A percentile compares a stretch with the other conserved stretches of the same genome.
These are phyloP conservation scores for Chaetomium cochliodes DNA, from an alignment of 495 filamentous ascomycete species.

Conservation along the genomic window DNA sequence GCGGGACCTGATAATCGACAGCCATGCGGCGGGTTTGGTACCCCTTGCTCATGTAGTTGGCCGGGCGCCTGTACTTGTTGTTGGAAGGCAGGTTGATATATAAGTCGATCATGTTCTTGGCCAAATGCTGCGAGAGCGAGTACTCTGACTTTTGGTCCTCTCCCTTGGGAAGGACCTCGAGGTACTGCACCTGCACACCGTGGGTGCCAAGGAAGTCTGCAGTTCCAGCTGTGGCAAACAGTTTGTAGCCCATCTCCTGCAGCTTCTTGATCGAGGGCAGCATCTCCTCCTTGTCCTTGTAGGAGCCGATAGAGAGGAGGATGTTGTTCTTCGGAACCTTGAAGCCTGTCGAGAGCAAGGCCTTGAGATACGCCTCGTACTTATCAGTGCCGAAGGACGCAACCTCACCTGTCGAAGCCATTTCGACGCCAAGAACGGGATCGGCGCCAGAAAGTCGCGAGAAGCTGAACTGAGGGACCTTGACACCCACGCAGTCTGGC, in stretches of 20 bases:
- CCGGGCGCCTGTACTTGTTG: slow-evolving; percentile 91
- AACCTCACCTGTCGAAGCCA: slow-evolving; percentile 98
- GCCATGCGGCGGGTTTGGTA: slow-evolving; percentile 96
- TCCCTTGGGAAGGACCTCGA: slow-evolving; percentile 72
- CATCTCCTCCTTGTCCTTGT: slow-evolving; percentile 97
- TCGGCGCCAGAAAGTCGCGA: slow-evolving; percentile 93
- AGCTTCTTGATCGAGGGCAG: slow-evolving; percentile 88
- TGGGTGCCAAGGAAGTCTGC: slow-evolving; percentile 94
- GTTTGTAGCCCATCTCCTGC: slow-evolving; percentile 82
- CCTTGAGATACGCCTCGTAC: slow-evolving; percentile 97
- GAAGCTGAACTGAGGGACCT: slow-evolving; percentile 99
- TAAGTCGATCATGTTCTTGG: slow-evolving; percentile 95
- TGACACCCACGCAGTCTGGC: slow-evolving; percentile 86
- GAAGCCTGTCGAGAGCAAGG: slow-evolving; percentile 91
- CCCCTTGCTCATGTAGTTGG: slow-evolving; percentile 97
- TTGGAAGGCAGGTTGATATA: slow-evolving; percentile 99
- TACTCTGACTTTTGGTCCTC: slow-evolving; percentile 88
- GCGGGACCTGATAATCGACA: slow-evolving; percentile 94
- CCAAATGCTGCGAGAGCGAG: slow-evolving; percentile 89
- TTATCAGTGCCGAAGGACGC: slow-evolving; percentile 94
- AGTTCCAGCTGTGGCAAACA: slow-evolving; percentile 94
- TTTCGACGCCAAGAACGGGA: slow-evolving; percentile 95
- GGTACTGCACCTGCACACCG: slow-evolving; percentile 82
- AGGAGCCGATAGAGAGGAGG: slow-evolving; percentile 90
- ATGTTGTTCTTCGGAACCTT: slow-evolving; percentile 96